Evolutionary conservation across 331 rosid genomes (phyloP).

Genomic region (Cydonia oblonga): DNA sequence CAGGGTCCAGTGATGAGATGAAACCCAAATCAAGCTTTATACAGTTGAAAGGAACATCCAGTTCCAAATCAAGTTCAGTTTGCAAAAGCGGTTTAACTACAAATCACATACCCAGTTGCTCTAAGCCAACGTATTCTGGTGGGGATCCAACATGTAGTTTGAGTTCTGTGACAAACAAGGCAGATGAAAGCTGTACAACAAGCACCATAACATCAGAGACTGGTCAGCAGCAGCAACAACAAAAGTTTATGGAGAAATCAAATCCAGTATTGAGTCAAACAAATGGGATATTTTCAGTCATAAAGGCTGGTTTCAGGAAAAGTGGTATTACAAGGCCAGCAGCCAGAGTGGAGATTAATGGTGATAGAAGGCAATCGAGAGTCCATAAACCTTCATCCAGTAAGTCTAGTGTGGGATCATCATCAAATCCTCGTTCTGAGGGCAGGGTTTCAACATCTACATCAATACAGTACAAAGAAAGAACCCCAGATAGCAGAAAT

Average conservation of each 20-base stretch:
- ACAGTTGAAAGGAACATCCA: constrained; percentile 19
- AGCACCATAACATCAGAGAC: constrained; percentile 41
- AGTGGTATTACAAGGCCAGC: constrained; percentile 29
- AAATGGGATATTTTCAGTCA: constrained; percentile 25
- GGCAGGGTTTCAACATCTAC: constrained; percentile 17
- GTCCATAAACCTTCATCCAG: constrained; percentile 49
- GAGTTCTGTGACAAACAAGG: constrained; percentile 22
- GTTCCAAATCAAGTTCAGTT: constrained; percentile 22
- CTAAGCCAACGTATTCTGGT: constrained; percentile 13
- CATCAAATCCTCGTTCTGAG: constrained; percentile 39
- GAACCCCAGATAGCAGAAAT: constrained; percentile 23
- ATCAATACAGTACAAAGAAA: constrained; percentile 21
- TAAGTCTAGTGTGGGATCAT: constrained; percentile 67
- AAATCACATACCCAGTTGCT: constrained; percentile 9
- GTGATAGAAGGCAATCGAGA: constrained; percentile 29
- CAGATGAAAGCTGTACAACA: constrained; percentile 23
- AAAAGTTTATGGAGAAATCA: constrained; percentile 26
- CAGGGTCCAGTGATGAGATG: constrained; percentile 23
- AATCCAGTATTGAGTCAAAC: constrained; percentile 24
- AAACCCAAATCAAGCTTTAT: constrained; percentile 23
- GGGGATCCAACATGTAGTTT: constrained; percentile 19
- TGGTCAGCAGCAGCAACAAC: constrained; percentile 19
- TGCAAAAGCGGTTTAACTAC: constrained; percentile 18
- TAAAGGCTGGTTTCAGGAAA: constrained; percentile 39
- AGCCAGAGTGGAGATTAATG: constrained; percentile 27